Evolutionary conservation across 176 grass and related monocot genomes (phyloP), one percentile per base, ranked within the genome.

Genomic region (Tuctoria greenei): DNA sequence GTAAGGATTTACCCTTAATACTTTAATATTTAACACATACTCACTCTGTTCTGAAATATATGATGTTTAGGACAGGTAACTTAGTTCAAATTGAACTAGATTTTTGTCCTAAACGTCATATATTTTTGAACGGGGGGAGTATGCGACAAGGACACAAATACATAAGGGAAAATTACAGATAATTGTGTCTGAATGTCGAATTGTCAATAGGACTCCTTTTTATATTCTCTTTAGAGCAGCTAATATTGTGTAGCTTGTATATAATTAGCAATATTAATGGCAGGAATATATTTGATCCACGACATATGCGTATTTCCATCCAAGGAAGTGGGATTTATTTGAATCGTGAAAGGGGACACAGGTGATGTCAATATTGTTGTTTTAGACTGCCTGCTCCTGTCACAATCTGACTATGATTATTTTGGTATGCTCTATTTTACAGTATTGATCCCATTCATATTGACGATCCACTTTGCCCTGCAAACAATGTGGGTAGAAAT

Each of bases 401-500:
- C 54, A 63, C 14, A 49, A 83, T 67, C 38, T 71, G 24, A 54
- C 57, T 80, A 26, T 84, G 27, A 21, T 84, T 61, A 61, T 82
- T 79, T 79, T 63, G 26, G 17, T 62, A 64, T 79, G 50, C 23
- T 73, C 31, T 28, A 69, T 83, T 87, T 84, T 87, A 67, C 82
- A 94, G 95, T 83, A 98, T 98, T 69, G 95, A 98, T 78, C 95
- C 91, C 47, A 93, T 98, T 84, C 95, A 98, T 66, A 94, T 98
- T 81, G 91, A 98, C 56, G 95, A 98, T 75, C 95, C 95, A 80
- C 86, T 94, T 68, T 92, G 90, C 74, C 89, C 84, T 69, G 72
- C 84, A 61, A 98, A 98, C 69, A 98, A 98, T 84, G 91, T 98
- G 14, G 95, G 95, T 12, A 91, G 95, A 72, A 98, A 98, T 73